phyloP scores from a whole-genome alignment of 2,329 filamentous ascomycete genomes.

The Seiridium cupressi region DNA sequence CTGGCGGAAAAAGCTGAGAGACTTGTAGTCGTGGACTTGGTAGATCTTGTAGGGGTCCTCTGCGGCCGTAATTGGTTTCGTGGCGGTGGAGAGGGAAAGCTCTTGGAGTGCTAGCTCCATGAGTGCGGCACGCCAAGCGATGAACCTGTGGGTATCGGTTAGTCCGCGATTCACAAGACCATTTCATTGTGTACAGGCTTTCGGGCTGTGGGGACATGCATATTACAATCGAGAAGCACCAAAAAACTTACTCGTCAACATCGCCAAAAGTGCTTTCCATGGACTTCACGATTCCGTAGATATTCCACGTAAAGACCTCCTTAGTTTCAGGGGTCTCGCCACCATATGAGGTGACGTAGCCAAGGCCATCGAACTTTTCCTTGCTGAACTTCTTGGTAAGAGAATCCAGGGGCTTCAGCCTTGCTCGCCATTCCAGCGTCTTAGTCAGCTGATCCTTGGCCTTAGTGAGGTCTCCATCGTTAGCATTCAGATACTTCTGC shows the following conservation, averaged over 20 bases:
- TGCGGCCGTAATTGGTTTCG: constrained; percentile 68
- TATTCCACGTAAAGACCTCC: constrained; percentile 84
- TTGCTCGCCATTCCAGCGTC: constrained; percentile 80
- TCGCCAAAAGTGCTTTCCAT: constrained; percentile 79
- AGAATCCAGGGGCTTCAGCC: constrained; percentile 68
- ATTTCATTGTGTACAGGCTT: no score
- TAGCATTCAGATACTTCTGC: constrained; percentile 92
- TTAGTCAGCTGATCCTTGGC: constrained; percentile 76
- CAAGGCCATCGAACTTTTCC: constrained; percentile 73
- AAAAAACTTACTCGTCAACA: constrained; percentile 67
- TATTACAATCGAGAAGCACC: no score
- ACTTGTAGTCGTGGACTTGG: constrained; percentile 91
- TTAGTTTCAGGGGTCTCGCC: constrained; percentile 36
- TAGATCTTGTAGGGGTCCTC: constrained; percentile 86
- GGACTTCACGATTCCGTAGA: constrained; percentile 85
- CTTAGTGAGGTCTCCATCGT: constrained; percentile 70
- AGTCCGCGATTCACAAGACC: no score
- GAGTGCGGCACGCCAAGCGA: constrained; percentile 84
- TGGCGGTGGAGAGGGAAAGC: constrained; percentile 69
- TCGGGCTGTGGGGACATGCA: no score
- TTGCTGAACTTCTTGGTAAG: constrained; percentile 63
- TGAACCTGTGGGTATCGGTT: constrained; percentile 58
- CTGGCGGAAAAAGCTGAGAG: constrained; percentile 81
- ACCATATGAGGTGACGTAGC: constrained; percentile 73
- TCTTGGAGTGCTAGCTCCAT: constrained; percentile 84